phyloP scores from a whole-genome alignment of 202 grass and related monocot genomes.

The Schoenoplectus tabernaemontani region DNA sequence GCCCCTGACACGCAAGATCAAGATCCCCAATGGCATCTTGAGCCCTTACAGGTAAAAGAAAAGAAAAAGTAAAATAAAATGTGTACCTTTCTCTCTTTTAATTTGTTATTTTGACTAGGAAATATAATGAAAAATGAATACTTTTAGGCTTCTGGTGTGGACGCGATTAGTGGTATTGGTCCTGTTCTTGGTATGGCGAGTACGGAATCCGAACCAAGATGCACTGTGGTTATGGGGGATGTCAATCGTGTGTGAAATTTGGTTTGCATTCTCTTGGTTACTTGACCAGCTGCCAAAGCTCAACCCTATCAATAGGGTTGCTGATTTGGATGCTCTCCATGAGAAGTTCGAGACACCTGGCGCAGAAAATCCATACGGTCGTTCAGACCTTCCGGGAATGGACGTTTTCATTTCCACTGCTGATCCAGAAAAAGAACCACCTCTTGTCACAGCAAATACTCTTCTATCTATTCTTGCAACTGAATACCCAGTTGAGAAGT shows the following conservation, averaged over 20 bases:
- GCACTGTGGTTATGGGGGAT: slow-evolving; percentile 32
- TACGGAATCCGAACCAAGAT: slow-evolving; percentile 20
- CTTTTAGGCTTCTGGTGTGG: slow-evolving; percentile 23
- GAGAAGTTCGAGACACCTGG: slow-evolving; percentile 27
- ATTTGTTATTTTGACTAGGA: background rate
- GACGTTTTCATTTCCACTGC: slow-evolving; percentile 32
- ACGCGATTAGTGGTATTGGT: slow-evolving; percentile 11
- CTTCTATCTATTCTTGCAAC: slow-evolving; percentile 27
- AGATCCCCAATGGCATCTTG: slow-evolving; percentile 56
- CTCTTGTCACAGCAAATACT: slow-evolving; percentile 26
- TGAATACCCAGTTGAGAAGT: slow-evolving; percentile 30
- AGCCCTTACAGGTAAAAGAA: slow-evolving; percentile 54
- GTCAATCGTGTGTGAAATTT: slow-evolving; percentile 28
- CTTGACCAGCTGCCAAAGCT: slow-evolving; percentile 30
- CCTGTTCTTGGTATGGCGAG: slow-evolving; percentile 19
- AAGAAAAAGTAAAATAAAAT: background rate
- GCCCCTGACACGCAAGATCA: slow-evolving; percentile 72
- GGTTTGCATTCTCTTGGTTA: slow-evolving; percentile 32
- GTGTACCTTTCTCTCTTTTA: background rate
- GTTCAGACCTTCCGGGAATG: slow-evolving; percentile 27
- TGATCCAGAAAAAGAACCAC: slow-evolving; percentile 31
- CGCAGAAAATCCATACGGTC: slow-evolving; percentile 23
- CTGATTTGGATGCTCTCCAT: slow-evolving; percentile 15
- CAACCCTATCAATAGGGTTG: slow-evolving; percentile 21
- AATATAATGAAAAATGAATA: background rate